Base-by-base conservation (phyloP, 2,329 filamentous ascomycete species). In the Domatiomyces globalis region DNA sequence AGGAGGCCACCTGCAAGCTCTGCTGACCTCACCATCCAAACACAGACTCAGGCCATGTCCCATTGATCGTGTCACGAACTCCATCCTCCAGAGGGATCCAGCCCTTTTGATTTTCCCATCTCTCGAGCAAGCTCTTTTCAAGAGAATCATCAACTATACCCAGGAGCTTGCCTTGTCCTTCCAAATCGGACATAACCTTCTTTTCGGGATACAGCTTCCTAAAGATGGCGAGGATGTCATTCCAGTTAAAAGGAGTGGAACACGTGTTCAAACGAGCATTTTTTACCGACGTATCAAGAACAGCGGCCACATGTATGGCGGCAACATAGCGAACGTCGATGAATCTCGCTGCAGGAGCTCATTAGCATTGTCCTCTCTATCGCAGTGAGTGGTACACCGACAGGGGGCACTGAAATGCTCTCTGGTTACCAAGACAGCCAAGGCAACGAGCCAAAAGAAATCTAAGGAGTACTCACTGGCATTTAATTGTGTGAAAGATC, bases 241-340 rank as follows among this genome's bases (percentile, higher is more conserved):
- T 73, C 62, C 68, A 74, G 47, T 66, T 75, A 50, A 67, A 73
- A 0, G 68, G 68, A 1, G 67, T 64, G 0, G 72, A 74, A 47
- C 74, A 77, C 0, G 67, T 78, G 58, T 80, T 78, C 5, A 82
- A 60, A 1, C 79, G 70, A 57, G 80, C 71, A 0, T 68, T 67
- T 2, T 63, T 54, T 0, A 79, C 67, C 0, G 67, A 63, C 0
- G 67, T 65, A 19, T 76, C 64, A 0, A 77, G 65, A 4, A 75
- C 63, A 0, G 72, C 77, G 2, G 74, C 71, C 2, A 80, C 66
- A 43, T 80, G 77, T 0, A 81, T 61, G 0, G 71, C 64, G 0
- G 74, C 77, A 2, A 60, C 60, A 49, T 80, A 76, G 9, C 71
- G 63, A 0, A 75, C 69, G 56, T 76, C 66, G 19, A 56, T 46